phyloP scores from a whole-genome alignment of 2,329 filamentous ascomycete species.

The Colletotrichum sp. region DNA sequence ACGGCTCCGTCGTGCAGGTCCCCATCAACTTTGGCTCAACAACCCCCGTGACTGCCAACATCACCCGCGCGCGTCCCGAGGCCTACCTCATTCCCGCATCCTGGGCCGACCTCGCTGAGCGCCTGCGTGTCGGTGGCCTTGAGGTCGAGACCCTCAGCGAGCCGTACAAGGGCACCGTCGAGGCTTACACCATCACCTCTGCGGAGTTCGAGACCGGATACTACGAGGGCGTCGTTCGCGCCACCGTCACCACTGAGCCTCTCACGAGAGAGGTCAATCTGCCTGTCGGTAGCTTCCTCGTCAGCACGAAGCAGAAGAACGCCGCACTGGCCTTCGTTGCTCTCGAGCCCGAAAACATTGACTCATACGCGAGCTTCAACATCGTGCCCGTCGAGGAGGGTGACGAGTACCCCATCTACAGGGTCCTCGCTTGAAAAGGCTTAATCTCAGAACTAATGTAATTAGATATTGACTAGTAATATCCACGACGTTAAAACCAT shows the following conservation, averaged over 20 bases:
- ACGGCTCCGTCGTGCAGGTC: conserved; percentile 31
- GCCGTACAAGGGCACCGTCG: conserved; percentile 30
- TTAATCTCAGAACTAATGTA: neutral
- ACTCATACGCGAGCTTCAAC: conserved; percentile 35
- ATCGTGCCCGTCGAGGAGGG: conserved; percentile 31
- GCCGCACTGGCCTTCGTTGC: conserved; percentile 31
- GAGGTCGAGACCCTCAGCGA: conserved; percentile 28
- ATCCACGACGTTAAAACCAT: neutral
- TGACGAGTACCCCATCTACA: conserved; percentile 35
- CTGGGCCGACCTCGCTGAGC: conserved; percentile 32
- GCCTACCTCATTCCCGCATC: conserved; percentile 33
- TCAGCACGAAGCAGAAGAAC: conserved; percentile 37
- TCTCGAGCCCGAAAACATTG: conserved; percentile 38
- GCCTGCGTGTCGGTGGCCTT: conserved; percentile 28
- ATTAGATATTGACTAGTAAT: neutral
- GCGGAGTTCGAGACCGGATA: conserved; percentile 27
- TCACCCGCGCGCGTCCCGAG: conserved; percentile 33
- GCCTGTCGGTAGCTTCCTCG: conserved; percentile 32
- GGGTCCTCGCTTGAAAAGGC: conserved; percentile 15
- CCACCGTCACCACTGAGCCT: conserved; percentile 24
- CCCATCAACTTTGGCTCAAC: conserved; percentile 32
- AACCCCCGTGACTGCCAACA: conserved; percentile 29
- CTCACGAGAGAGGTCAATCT: conserved; percentile 25
- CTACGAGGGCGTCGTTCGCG: conserved; percentile 32
- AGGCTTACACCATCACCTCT: conserved; percentile 29